Evolutionary conservation across 352 stramenopile genomes (phyloP), one percentile per base, ranked within the genome.

Genomic region (Pythium sp.): DNA sequence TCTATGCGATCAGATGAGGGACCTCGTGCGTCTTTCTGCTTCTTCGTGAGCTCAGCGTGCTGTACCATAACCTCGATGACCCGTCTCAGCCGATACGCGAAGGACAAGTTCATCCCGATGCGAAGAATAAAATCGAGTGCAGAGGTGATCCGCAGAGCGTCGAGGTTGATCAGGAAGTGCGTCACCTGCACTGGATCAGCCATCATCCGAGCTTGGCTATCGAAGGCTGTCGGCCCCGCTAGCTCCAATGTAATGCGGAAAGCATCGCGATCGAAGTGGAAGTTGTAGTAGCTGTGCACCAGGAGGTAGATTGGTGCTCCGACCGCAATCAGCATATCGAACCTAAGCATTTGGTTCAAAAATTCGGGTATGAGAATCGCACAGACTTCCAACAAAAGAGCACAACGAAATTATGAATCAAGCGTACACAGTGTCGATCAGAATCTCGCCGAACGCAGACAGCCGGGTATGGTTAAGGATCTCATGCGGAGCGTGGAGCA

Each of bases 71-170:
- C 62, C 30, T 81, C 69, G 6, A 79, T 30, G n/a, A 79, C 70
- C 0, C 73, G 65, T 20, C 79, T 77, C 36, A 70, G 70, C 2
- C 76, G 76, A 26, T 80, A 80, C 20, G 57, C 70, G 36, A 84
- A 79, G 4, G 75, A 68, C 2, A 78, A 7, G 43, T 76, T 82
- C 66, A 76, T 76, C 6, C 72, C 69, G 2, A 86, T 61, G 14
- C 71, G 70, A 7, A 81, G 46, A 22, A 81, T 57, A 2, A 82
- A 56, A 26, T 77, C 68, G 0, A 72, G 54, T 1, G 20, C 34
- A 18, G 70, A 65, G 11, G 56, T 49, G 56, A 84, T 79, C 0
- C 76, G 70, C 54, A 86, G 58, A 1, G 64, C 72, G 36, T 84
- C 72, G 22, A 81, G 73, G 7, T 28, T 77, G 5, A 65, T 43